Evolutionary conservation across 2,329 filamentous ascomycete genomes (phyloP).

Genomic region (Botryotinia convoluta): DNA sequence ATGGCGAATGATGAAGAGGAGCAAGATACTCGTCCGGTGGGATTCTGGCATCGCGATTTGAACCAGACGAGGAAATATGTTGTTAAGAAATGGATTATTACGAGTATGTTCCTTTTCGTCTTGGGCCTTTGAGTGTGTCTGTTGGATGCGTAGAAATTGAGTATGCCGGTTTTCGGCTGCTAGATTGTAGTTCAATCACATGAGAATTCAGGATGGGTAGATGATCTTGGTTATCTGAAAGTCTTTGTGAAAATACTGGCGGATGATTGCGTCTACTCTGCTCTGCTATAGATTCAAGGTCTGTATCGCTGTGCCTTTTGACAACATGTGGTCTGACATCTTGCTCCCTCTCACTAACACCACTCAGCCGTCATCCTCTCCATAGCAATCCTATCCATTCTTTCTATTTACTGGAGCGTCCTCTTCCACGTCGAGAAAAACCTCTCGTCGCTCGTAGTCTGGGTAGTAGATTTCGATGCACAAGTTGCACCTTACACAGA

Average conservation of each 20-base stretch:
- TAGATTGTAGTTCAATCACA: neutral
- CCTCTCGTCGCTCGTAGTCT: constrained; percentile 49
- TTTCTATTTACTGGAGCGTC: constrained; percentile 61
- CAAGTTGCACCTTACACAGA: constrained; percentile 50
- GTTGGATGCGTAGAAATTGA: neutral
- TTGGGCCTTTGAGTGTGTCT: too few relatives aligned
- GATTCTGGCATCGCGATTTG: constrained; percentile 30
- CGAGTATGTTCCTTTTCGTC: constrained; percentile 41
- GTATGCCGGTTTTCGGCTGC: neutral
- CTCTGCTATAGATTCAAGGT: neutral
- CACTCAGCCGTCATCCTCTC: constrained; percentile 1
- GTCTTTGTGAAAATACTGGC: neutral
- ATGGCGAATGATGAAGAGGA: constrained; percentile 14
- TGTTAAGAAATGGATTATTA: constrained; percentile 29
- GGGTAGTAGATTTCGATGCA: constrained; percentile 63
- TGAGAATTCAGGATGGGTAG: neutral
- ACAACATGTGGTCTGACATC: accelerated
- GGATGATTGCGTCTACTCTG: neutral
- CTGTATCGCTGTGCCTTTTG: neutral
- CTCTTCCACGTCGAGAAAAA: constrained; percentile 52
- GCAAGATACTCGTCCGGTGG: constrained; percentile 20
- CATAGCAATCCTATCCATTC: constrained; percentile 38
- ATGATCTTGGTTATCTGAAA: neutral
- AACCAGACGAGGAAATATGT: constrained; percentile 23
- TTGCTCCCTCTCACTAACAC: neutral